Conservation (phyloP, 2,329 filamentous ascomycete genomes). For the Trichoderma simmonsii region DNA sequence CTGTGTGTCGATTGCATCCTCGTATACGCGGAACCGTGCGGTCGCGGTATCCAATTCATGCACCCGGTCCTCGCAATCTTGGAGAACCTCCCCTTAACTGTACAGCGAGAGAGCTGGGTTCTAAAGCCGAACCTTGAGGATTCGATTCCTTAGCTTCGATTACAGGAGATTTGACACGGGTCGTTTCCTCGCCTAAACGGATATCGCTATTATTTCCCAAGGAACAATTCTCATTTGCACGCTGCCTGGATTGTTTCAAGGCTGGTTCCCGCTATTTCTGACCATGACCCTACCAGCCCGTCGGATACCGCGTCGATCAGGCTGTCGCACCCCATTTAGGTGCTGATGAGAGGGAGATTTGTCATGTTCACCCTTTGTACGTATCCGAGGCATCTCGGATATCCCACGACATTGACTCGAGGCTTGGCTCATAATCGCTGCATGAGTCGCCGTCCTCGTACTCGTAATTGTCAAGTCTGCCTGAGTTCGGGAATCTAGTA, state of each 20-base stretch:
- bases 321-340: background rate
- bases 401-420: background rate
- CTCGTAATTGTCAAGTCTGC: background rate
- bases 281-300: background rate
- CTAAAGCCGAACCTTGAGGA: background rate
- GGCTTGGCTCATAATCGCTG: background rate
- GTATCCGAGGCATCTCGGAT: background rate
- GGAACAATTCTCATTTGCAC: background rate
- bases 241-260: background rate
- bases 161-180: background rate
- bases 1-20: background rate
- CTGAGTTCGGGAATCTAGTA: slow-evolving; percentile 21
- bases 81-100: background rate
- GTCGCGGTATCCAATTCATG: background rate
- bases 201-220: background rate
- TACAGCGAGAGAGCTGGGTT: background rate
- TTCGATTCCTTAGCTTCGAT: background rate
- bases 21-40: background rate
- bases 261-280: background rate
- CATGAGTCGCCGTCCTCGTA: background rate
- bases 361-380: background rate
- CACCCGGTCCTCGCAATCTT: background rate
- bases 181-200: background rate
- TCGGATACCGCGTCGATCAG: slow-evolving; percentile 3
- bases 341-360: background rate